Evolutionary conservation across 2,329 filamentous ascomycete species (phyloP).

Genomic region (Pseudocercospora pini-densiflorae): DNA sequence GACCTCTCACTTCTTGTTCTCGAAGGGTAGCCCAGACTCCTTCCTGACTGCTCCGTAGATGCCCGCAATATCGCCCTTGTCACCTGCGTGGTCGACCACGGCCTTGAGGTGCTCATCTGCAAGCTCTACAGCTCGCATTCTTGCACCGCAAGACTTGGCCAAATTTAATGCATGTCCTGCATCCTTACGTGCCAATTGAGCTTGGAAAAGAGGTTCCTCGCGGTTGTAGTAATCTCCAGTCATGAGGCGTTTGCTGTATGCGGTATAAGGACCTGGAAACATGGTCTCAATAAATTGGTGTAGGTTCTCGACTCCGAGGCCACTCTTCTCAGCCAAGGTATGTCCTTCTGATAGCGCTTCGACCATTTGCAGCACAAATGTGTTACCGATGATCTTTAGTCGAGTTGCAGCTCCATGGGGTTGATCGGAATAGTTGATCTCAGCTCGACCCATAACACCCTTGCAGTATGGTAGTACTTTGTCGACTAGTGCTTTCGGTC

Average conservation of each 20-base stretch:
- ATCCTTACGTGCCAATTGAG: constrained; percentile 84
- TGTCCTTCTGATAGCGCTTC: constrained; percentile 79
- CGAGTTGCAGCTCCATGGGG: constrained; percentile 70
- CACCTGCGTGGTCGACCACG: constrained; percentile 71
- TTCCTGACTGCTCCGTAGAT: constrained; percentile 81
- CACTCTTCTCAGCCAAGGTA: constrained; percentile 78
- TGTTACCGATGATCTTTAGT: constrained; percentile 85
- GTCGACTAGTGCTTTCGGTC: constrained; percentile 62
- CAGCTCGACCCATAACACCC: constrained; percentile 70
- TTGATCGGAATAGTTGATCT: constrained; percentile 73
- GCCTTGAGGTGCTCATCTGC: constrained; percentile 70
- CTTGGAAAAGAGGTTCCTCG: constrained; percentile 78
- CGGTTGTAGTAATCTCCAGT: constrained; percentile 76
- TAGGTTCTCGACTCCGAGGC: constrained; percentile 71
- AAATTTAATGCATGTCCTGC: constrained; percentile 72
- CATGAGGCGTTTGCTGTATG: constrained; percentile 76
- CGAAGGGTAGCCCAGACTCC: constrained; percentile 75
- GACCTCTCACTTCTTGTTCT: constrained; percentile 43
- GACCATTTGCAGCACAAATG: constrained; percentile 82
- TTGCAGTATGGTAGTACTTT: constrained; percentile 72
- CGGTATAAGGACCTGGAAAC: constrained; percentile 75
- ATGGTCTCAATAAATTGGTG: constrained; percentile 73
- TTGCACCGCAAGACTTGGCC: constrained; percentile 65
- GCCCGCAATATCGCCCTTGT: constrained; percentile 76
- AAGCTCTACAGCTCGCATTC: constrained; percentile 67